Conservation (phyloP, 2,329 filamentous ascomycete genomes). For the Chaetomiaceae sp. region DNA sequence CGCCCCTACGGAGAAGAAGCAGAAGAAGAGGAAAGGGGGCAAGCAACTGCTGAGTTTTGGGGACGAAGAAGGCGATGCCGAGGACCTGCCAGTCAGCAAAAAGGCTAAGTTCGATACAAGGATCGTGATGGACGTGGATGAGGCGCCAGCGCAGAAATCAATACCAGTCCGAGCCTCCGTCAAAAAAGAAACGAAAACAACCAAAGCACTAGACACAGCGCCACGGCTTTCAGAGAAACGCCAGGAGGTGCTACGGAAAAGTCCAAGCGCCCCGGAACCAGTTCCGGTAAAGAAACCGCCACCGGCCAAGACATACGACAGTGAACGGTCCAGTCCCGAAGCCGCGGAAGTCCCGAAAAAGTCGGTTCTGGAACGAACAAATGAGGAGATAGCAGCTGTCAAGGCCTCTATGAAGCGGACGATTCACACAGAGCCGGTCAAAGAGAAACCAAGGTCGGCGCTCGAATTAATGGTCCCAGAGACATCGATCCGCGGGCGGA, state of each 20-base stretch:
- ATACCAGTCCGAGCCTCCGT: constrained; percentile 27
- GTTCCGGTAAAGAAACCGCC: constrained; percentile 13
- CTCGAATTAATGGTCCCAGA: constrained; percentile 71
- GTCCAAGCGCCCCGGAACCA: constrained; percentile 13
- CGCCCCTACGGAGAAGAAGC: constrained; percentile 46
- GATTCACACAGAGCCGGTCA: constrained; percentile 44
- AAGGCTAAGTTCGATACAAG: constrained; percentile 76
- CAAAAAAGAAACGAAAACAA: constrained; percentile 25
- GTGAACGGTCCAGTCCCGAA: constrained; percentile 19
- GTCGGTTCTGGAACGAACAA: constrained; percentile 61
- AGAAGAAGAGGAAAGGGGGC: constrained; percentile 67
- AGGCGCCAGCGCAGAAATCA: constrained; percentile 33
- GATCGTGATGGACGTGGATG: constrained; percentile 57
- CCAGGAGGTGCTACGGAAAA: constrained; percentile 1
- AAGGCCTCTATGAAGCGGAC: constrained; percentile 77
- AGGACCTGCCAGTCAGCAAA: constrained; percentile 57
- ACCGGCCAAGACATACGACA: constrained; percentile 11
- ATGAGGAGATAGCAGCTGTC: constrained; percentile 73
- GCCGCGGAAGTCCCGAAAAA: constrained; percentile 34
- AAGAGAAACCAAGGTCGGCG: constrained; percentile 59
- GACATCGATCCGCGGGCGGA: constrained; percentile 65
- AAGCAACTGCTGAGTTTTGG: constrained; percentile 78
- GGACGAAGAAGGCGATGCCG: constrained; percentile 60
- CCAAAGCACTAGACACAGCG: constrained; percentile 13
- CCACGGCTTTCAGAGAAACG: constrained; percentile 5